A percentile compares a stretch with the other conserved stretches of the same genome.
Conservation (phyloP, 2,329 filamentous ascomycete species). For the Botrytis cinerea region DNA sequence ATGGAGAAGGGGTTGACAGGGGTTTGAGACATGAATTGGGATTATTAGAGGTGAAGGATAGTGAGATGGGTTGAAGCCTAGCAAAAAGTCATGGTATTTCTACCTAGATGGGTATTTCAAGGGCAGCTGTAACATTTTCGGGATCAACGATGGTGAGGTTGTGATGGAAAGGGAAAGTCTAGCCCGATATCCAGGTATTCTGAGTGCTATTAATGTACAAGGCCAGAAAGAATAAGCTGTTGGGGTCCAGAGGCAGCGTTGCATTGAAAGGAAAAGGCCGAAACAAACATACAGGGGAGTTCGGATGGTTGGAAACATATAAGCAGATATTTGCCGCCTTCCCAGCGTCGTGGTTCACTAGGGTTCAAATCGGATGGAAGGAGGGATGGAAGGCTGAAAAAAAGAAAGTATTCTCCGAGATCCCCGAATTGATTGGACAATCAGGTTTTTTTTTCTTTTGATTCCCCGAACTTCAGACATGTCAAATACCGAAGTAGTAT, state of each 20-base stretch:
- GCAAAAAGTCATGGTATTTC: conserved; percentile 1
- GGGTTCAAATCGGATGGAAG: conserved; percentile 16
- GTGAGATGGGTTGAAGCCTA: conserved; percentile 11
- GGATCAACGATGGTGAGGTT: background rate
- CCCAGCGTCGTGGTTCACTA: conserved; percentile 24
- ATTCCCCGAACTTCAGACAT: conserved; percentile 5
- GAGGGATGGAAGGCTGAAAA: conserved; percentile 23
- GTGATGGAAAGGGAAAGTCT: background rate
- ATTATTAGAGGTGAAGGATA: background rate
- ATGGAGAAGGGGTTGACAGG: conserved; percentile 4
- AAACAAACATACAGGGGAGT: conserved; percentile 13
- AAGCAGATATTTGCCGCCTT: conserved; percentile 12
- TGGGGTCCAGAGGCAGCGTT: conserved; percentile 13
- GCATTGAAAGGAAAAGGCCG: conserved; percentile 14
- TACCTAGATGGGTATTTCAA: background rate
- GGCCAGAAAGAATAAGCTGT: background rate
- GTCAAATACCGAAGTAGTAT: background rate
- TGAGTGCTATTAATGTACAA: background rate
- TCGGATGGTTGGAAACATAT: conserved; percentile 8
- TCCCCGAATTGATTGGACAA: conserved; percentile 19
- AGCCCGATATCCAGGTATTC: background rate
- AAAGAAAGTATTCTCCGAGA: conserved; percentile 17
- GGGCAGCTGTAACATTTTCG: background rate
- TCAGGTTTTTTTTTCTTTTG: background rate
- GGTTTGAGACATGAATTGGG: conserved; percentile 14